Evolutionary conservation across 257 asterid species (phyloP).

Genomic region (Solanum tacnaense): DNA sequence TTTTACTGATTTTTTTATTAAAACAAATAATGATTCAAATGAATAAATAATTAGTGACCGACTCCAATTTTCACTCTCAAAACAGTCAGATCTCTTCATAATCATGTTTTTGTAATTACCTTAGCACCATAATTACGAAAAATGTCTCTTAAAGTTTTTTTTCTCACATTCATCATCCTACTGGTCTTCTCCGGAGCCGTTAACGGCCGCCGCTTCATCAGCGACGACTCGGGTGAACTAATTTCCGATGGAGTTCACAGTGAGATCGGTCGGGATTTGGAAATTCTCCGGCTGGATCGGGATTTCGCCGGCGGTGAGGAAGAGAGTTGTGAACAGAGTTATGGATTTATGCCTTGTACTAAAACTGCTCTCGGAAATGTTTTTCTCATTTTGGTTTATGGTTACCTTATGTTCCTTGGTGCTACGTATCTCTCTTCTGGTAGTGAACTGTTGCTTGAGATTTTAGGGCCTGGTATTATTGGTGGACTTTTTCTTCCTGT

Average conservation of each 20-base stretch:
- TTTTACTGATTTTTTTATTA: not conserved
- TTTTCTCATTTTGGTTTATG: slow-evolving; percentile 62
- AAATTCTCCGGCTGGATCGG: slow-evolving; percentile 19
- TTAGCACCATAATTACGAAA: not conserved
- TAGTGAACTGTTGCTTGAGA: slow-evolving; percentile 85
- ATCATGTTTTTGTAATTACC: not conserved
- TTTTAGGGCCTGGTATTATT: slow-evolving; percentile 79
- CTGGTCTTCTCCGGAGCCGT: not conserved
- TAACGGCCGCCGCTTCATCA: slow-evolving; percentile 26
- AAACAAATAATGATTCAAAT: not conserved
- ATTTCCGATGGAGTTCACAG: slow-evolving; percentile 33
- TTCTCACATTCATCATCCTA: not conserved
- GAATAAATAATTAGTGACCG: not conserved
- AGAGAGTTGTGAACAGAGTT: slow-evolving; percentile 70
- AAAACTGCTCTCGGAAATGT: slow-evolving; percentile 53
- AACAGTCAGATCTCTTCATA: not conserved
- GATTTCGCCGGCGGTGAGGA: slow-evolving; percentile 13
- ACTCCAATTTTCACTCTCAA: not conserved
- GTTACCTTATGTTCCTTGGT: slow-evolving; percentile 72
- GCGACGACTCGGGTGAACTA: slow-evolving; percentile 39
- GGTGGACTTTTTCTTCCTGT: slow-evolving; percentile 84
- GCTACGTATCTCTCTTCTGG: slow-evolving; percentile 77
- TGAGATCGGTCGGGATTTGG: not conserved
- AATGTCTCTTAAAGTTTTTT: not conserved
- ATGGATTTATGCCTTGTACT: slow-evolving; percentile 88